These are phyloP conservation scores for Tubosaeta sp. DNA, from an alignment of 768 basidiomycete genomes.

Conservation along the genomic window DNA sequence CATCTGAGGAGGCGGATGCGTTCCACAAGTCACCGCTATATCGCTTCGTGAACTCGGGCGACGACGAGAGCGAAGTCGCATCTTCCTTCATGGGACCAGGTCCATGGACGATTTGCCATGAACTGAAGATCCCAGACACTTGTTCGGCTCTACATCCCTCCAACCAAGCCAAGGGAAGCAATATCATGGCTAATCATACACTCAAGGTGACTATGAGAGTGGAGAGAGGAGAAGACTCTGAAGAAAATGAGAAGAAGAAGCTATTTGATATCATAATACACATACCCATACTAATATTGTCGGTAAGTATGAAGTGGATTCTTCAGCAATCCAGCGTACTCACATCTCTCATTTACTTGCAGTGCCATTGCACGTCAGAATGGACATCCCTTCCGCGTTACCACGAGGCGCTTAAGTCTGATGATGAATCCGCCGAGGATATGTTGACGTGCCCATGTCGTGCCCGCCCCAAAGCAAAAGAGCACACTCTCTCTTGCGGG, in stretches of 20 bases:
- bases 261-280: constrained; percentile 85
- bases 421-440: constrained; percentile 3
- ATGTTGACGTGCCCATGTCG: constrained; percentile 43
- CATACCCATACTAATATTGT: constrained; percentile 81
- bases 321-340: neutral
- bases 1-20: constrained; percentile 61
- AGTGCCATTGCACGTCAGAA: constrained; percentile 82
- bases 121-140: constrained; percentile 63
- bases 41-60: constrained; percentile 42
- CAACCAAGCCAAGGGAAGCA: constrained; percentile 54
- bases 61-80: constrained; percentile 52
- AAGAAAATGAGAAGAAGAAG: constrained; percentile 74
- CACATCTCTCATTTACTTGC: neutral
- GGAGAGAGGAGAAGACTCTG: constrained; percentile 66
- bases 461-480: constrained; percentile 10
- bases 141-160: constrained; percentile 68
- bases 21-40: constrained; percentile 65
- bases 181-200: constrained; percentile 69
- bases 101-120: constrained; percentile 79
- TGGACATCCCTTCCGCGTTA: constrained; percentile 80
- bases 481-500: neutral
- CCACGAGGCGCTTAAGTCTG: constrained; percentile 33
- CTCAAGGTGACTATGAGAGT: constrained; percentile 83
- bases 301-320: constrained; percentile 46
- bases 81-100: constrained; percentile 71